Base-by-base conservation (phyloP, 768 basidiomycete species). In the Pleurotus tuoliensis region DNA sequence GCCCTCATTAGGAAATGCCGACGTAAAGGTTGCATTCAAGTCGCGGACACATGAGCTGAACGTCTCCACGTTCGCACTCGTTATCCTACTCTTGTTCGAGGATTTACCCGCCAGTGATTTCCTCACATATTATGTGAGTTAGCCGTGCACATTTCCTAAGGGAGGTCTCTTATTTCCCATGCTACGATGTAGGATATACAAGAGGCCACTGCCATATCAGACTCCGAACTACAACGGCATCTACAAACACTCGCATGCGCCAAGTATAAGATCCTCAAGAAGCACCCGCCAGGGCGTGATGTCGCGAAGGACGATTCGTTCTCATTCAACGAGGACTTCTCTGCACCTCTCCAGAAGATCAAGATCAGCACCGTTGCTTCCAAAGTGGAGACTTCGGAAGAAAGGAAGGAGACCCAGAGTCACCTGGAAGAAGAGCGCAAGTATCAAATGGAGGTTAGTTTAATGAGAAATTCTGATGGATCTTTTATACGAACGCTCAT, bases 201-300 rank as follows among this genome's bases (percentile, higher is more conserved):
- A 69, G 68, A 80, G 7, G 81, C 87, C 4, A 94, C 94, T 0
- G 66, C 72, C 13, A 89, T 98, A 55, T 82, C 84, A 0, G 86
- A 93, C 16, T 59, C 59, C 0, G 95, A 98, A 56, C 79, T 98
- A 2, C 85, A 88, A 66, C 88, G 97, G n/a, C 90, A 94, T 62
- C 80, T 99, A 2, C 97, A 99, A 67, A 94, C 96, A 0, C 79
- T 99, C 20, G 95, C 97, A 0, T 98, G 96, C 66, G 94, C 90
- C 8, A 98, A 94, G 68, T 94, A 80, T 76, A 94, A 94, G 64
- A 77, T 99, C 25, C 71, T 99, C 61, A 93, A 87, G 71, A 98
- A 98, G 65, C 86, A 88, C 58, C 97, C 96, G 0, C 82, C 89
- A 40, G 84, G 92, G 7, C 83, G 95, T 41, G 95, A 98, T 18